These are phyloP conservation scores for Umbellularia californica DNA, from an alignment of 164 flowering plant genomes.

Conservation along the genomic window DNA sequence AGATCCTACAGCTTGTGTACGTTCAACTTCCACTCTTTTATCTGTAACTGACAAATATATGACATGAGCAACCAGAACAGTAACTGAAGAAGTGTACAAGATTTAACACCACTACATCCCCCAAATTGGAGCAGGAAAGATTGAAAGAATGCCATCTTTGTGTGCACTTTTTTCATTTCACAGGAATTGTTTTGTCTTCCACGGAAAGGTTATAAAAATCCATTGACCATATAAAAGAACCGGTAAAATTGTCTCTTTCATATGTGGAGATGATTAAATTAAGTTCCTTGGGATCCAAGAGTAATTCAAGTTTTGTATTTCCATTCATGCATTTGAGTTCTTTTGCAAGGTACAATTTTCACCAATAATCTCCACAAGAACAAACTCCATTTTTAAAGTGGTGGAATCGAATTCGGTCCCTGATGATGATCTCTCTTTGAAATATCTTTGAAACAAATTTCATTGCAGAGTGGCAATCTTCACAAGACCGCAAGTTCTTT, in stretches of 20 bases:
- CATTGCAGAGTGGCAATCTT: neutral
- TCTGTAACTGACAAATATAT: slow-evolving; percentile 21
- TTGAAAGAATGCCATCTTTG: slow-evolving; percentile 14
- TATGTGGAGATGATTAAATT: neutral
- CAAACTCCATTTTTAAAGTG: neutral
- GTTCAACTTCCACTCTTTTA: neutral
- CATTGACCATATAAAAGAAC: neutral
- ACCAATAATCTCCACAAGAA: neutral
- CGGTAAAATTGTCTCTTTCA: slow-evolving; percentile 22
- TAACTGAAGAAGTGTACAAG: slow-evolving; percentile 29
- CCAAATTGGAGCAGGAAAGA: slow-evolving; percentile 16
- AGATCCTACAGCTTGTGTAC: no score
- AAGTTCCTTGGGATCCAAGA: slow-evolving; percentile 28
- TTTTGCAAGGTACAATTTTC: neutral
- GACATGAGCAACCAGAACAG: slow-evolving; percentile 24
- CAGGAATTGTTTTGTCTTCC: slow-evolving; percentile 25
- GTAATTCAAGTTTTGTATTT: slow-evolving; percentile 16
- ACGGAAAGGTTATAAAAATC: slow-evolving; percentile 15
- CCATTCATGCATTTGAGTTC: neutral
- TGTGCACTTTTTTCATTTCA: slow-evolving; percentile 25
- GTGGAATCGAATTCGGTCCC: neutral
- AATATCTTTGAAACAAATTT: neutral
- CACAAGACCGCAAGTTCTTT: neutral
- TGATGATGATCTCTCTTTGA: neutral
- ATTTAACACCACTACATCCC: slow-evolving; percentile 17